Conservation (phyloP, 495 filamentous ascomycete species). For the Podospora pseudoanserina region DNA sequence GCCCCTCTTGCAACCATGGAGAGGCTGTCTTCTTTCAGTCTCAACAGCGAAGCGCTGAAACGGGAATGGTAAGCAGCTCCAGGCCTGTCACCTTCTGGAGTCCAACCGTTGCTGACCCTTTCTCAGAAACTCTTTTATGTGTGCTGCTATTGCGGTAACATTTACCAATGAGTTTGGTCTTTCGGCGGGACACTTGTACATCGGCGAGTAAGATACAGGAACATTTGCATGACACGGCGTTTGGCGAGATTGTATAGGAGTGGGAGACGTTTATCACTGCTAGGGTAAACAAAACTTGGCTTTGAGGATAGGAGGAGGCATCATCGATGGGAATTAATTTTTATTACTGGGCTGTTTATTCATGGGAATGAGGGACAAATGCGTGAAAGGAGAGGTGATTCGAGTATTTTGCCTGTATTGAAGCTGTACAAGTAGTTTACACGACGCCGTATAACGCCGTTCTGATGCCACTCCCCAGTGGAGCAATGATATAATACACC, state of each 20-base stretch:
- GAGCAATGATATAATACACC: not conserved
- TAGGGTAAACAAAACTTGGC: not conserved
- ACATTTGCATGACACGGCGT: slow-evolving; percentile 14
- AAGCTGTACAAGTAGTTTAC: slow-evolving; percentile 26
- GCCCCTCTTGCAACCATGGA: slow-evolving; percentile 75
- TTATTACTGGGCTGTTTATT: not conserved
- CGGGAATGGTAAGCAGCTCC: slow-evolving; percentile 79
- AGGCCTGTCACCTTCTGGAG: not conserved
- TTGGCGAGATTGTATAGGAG: slow-evolving; percentile 4
- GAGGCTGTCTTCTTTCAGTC: slow-evolving; percentile 98
- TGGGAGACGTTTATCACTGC: not conserved
- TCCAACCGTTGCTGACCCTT: slow-evolving; percentile 23
- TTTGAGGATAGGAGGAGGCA: not conserved
- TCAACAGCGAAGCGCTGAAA: slow-evolving; percentile 91
- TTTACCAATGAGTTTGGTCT: slow-evolving; percentile 58
- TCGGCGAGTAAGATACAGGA: not conserved
- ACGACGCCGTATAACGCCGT: slow-evolving; percentile 19
- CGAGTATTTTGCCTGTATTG: not conserved
- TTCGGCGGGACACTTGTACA: not conserved
- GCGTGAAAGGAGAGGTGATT: not conserved
- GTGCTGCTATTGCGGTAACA: slow-evolving; percentile 86
- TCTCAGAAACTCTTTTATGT: slow-evolving; percentile 94
- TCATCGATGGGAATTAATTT: not conserved
- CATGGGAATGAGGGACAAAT: not conserved
- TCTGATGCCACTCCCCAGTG: slow-evolving; percentile 2